Percentiles rank a stretch among this genome's conserved stretches.
Conservation (phyloP, 805 yeast species). For the Metschnikowia proteae region DNA sequence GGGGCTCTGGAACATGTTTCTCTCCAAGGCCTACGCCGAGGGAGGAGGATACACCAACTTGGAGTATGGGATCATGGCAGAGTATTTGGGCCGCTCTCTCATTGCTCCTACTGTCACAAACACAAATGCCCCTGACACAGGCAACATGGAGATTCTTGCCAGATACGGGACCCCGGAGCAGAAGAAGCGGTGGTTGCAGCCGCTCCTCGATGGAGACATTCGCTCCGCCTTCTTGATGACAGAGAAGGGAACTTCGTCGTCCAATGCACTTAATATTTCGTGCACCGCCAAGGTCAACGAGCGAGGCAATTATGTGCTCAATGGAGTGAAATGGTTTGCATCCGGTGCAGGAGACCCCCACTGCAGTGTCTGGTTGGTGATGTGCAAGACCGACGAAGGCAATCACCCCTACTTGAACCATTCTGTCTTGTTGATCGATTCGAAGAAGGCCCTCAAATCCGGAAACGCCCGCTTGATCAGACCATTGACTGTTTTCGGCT, state of each 20-base stretch:
- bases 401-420: constrained; percentile 46
- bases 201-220: constrained; percentile 51
- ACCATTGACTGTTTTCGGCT: constrained; percentile 54
- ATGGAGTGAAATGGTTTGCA: constrained; percentile 68
- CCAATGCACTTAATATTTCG: constrained; percentile 59
- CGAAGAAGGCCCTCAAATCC: constrained; percentile 44
- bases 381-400: constrained; percentile 44
- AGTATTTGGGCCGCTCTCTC: constrained; percentile 52
- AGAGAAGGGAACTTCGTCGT: constrained; percentile 55
- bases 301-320: constrained; percentile 46
- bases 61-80: constrained; percentile 65
- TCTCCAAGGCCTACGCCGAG: constrained; percentile 44
- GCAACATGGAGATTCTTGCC: constrained; percentile 52
- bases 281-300: constrained; percentile 37
- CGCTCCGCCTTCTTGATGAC: constrained; percentile 65
- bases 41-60: constrained; percentile 59
- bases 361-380: constrained; percentile 49
- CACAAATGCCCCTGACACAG: constrained; percentile 62
- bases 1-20: constrained; percentile 61
- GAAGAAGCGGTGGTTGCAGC: constrained; percentile 46
- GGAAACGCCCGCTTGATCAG: constrained; percentile 48
- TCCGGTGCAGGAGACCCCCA: constrained; percentile 70
- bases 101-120: constrained; percentile 60
- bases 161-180: constrained; percentile 38
- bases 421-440: constrained; percentile 53